Base-by-base conservation (phyloP, 176 grass and related monocot genomes). In the Oryza glumipatula region DNA sequence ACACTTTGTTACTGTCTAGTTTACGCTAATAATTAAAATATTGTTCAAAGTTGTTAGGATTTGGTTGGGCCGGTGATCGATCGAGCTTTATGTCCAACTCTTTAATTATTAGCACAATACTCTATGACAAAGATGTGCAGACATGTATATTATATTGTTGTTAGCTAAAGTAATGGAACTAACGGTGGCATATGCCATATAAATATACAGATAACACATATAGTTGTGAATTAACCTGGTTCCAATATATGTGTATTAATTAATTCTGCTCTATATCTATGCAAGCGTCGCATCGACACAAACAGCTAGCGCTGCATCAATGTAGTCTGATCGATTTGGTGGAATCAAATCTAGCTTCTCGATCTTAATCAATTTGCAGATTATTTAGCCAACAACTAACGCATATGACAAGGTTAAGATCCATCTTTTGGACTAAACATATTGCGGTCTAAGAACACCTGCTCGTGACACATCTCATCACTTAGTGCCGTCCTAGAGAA, bases 331-430 rank as follows among this genome's bases (percentile, higher is more conserved):
- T 32, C 30, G 30, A 23, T 76, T 65, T 71, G 71, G 39, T 76
- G 77, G 82, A 85, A 76, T 76, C 76, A 85, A 80, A 88, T 77
- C 76, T 41, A 41, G 7, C 39, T 38, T 14, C 13, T 36, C 36
- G 36, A 38, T 38, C 68, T 63, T 22, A 72, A 12, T 72, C 26
- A 45, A 41, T 45, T 71, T 45, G 17, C 10, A 22, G 9, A 46
- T 46, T 3, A 44, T 72, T 47, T 22, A 73, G 65, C 68, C 15
- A 46, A 63, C 10, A 19, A 32, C 30, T 32, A 32, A 1, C 69
- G 16, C 30, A 46, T 33, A 12, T 12, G 45, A 64, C 10, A 73
- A 73, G 70, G 16, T 54, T 54, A 17, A 54, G 13, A 52, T 5
- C 46, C 9, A 49, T 21, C 17, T 64, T 56, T 71, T 56, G 17